Percentiles rank a stretch among this genome's conserved stretches.
Evolutionary conservation across 2,329 filamentous ascomycete species (phyloP).

Genomic region (Cadophora luteo-olivacea): DNA sequence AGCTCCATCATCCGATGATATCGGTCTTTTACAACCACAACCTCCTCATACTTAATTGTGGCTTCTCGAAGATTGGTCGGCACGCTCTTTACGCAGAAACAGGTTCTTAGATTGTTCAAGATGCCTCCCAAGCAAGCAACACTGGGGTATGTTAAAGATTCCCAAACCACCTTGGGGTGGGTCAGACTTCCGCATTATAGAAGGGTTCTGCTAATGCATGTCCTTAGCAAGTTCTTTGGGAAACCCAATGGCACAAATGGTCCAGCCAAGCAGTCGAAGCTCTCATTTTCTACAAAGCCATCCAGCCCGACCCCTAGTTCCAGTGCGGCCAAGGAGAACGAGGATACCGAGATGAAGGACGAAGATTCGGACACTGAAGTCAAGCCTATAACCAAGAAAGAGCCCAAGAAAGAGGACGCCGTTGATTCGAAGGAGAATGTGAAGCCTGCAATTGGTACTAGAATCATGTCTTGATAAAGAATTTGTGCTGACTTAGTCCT

Average conservation of each 20-base stretch:
- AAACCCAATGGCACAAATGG: conserved; percentile 61
- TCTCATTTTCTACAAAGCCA: conserved; percentile 73
- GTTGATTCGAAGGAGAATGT: conserved; percentile 38
- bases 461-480: neutral
- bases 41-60: conserved; percentile 35
- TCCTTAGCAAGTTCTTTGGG: conserved; percentile 82
- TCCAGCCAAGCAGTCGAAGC: conserved; percentile 76
- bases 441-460: conserved; percentile 30
- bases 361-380: conserved; percentile 34
- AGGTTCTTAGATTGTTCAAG: conserved; percentile 33
- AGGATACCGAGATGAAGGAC: conserved; percentile 41
- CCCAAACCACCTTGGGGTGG: conserved; percentile 78
- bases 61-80: conserved; percentile 39
- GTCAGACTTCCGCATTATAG: conserved; percentile 36
- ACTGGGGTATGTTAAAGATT: conserved; percentile 82
- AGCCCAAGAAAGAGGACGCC: conserved; percentile 36
- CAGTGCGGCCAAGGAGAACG: conserved; percentile 33
- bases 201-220: conserved; percentile 29
- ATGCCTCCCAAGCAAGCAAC: conserved; percentile 68
- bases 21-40: conserved; percentile 6
- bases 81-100: conserved; percentile 30
- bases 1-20: conserved; percentile 1
- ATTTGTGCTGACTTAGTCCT: conserved; percentile 22
- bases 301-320: conserved; percentile 40
- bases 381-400: conserved; percentile 38